Percentiles rank a stretch among this genome's conserved stretches.
Conservation (phyloP, 768 basidiomycete species). For the Termitomyces sp. region DNA sequence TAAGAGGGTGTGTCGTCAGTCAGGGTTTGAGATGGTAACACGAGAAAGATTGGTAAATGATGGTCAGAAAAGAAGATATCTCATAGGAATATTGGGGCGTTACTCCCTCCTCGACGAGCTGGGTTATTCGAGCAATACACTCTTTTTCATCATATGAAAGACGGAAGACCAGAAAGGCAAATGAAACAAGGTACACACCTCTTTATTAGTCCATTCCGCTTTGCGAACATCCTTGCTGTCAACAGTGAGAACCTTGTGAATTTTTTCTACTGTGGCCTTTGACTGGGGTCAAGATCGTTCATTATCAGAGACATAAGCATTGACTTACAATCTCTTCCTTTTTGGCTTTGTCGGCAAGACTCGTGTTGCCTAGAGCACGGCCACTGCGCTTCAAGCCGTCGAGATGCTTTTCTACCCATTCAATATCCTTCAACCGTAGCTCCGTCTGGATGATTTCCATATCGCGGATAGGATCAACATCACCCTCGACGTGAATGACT, state of each 20-base stretch:
- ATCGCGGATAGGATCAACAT: slow-evolving; percentile 92
- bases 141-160: slow-evolving; percentile 64
- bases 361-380: slow-evolving; percentile 65
- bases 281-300: background rate
- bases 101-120: slow-evolving; percentile 96
- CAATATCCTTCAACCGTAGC: slow-evolving; percentile 93
- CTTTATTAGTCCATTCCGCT: slow-evolving; percentile 92
- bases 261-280: slow-evolving; percentile 82
- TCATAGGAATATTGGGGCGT: slow-evolving; percentile 76
- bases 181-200: slow-evolving; percentile 50
- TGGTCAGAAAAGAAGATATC: slow-evolving; percentile 44
- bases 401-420: slow-evolving; percentile 94
- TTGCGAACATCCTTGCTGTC: slow-evolving; percentile 91
- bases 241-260: slow-evolving; percentile 69
- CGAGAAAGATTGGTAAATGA: background rate
- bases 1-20: slow-evolving; percentile 17
- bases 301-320: background rate
- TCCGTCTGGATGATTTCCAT: slow-evolving; percentile 98
- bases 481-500: slow-evolving; percentile 98
- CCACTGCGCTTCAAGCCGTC: slow-evolving; percentile 72
- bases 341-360: slow-evolving; percentile 89
- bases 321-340: slow-evolving; percentile 87
- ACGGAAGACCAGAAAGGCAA: background rate
- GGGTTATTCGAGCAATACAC: slow-evolving; percentile 79
- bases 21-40: background rate